These are phyloP conservation scores for Arthrobotrys entomopaga DNA, from an alignment of 2,329 filamentous ascomycete genomes.

Conservation along the genomic window DNA sequence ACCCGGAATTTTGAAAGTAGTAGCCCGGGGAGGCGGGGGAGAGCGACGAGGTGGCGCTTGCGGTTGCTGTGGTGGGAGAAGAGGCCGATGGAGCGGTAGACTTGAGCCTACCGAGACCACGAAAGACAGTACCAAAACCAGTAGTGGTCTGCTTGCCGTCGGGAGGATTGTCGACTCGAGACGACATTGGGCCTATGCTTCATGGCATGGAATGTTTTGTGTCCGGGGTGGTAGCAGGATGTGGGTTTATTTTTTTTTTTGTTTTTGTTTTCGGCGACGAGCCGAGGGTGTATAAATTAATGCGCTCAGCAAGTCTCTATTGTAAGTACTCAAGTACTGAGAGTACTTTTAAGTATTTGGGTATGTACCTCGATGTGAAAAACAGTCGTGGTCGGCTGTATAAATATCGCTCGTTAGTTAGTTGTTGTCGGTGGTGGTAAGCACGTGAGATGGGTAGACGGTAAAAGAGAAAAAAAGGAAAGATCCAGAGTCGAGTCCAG, in stretches of 20 bases:
- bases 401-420: too few species aligned
- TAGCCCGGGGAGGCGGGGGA: constrained; percentile 28
- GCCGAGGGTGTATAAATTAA: constrained; percentile 11
- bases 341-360: too few species aligned
- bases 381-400: not conserved
- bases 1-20: constrained; percentile 18
- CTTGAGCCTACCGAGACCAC: constrained; percentile 43
- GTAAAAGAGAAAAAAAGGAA: not conserved
- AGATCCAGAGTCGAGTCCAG: too few species aligned
- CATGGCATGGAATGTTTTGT: constrained; percentile 31
- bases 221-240: too few species aligned
- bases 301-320: not conserved
- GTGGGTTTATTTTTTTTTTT: too few species aligned
- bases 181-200: constrained; percentile 40
- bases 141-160: constrained; percentile 47
- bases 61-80: constrained; percentile 38
- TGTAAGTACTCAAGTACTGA: not conserved
- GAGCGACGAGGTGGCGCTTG: constrained; percentile 39
- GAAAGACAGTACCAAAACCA: constrained; percentile 48
- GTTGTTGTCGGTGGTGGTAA: too few species aligned
- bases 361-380: too few species aligned
- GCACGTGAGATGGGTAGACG: too few species aligned
- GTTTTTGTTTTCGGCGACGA: constrained; percentile 24
- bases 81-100: constrained; percentile 41
- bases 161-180: constrained; percentile 49